Evolutionary conservation across 345 rosid genomes (phyloP).

Genomic region (Isatis tinctoria): DNA sequence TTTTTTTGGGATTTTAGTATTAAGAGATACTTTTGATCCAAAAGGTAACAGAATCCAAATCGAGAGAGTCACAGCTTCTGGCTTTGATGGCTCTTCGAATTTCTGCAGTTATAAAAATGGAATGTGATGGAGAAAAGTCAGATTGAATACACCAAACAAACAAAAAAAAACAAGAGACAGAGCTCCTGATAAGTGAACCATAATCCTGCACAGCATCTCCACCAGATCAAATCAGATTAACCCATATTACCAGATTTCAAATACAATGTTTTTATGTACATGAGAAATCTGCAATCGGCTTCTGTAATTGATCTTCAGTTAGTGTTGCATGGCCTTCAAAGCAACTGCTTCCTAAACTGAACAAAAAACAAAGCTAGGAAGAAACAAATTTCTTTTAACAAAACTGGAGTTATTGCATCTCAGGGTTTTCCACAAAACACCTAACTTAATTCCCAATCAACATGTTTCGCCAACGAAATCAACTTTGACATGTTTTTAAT

Average conservation of each 20-base stretch:
- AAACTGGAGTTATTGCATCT: conserved; percentile 13
- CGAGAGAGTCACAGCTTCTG: too few relatives aligned
- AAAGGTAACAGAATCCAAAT: too few relatives aligned
- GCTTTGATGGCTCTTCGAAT: neutral
- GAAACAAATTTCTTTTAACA: neutral
- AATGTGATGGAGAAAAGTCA: neutral
- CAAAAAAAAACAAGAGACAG: neutral
- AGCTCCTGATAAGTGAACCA: neutral
- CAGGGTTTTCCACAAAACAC: neutral
- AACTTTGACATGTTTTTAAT: neutral
- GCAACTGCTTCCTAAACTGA: conserved; percentile 10
- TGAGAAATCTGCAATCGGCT: neutral
- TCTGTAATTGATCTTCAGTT: neutral
- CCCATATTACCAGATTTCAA: neutral
- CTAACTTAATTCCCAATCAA: conserved; percentile 9
- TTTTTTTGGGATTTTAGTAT: neutral
- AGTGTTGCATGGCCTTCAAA: conserved; percentile 4
- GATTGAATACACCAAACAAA: neutral
- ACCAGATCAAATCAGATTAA: neutral
- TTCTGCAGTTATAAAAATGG: neutral
- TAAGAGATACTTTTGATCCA: too few relatives aligned
- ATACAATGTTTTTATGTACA: neutral
- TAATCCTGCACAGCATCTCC: too few relatives aligned
- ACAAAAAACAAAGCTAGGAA: neutral
- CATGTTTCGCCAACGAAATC: neutral